Percentiles rank a stretch among this genome's conserved stretches.
phyloP scores from a whole-genome alignment of 805 yeast genomes.

The Candida silvicultrix region DNA sequence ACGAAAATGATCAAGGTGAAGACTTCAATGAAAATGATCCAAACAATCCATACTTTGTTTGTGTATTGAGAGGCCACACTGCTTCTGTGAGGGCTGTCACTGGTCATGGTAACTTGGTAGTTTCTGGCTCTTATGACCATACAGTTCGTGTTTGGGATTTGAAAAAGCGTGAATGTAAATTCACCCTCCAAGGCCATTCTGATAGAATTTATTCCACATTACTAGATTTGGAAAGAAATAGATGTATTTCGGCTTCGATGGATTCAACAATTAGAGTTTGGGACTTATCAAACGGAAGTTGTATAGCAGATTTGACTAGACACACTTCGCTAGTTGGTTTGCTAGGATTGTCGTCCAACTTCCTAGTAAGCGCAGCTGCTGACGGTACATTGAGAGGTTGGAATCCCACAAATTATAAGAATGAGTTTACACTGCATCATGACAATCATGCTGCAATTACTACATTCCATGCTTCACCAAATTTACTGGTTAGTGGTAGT shows the following conservation, averaged over 20 bases:
- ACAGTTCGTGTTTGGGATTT: constrained; percentile 92
- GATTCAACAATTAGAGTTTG: constrained; percentile 85
- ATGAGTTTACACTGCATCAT: constrained; percentile 59
- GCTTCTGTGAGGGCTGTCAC: constrained; percentile 82
- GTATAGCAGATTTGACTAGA: constrained; percentile 68
- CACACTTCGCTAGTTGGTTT: constrained; percentile 90
- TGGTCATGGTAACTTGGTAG: constrained; percentile 76
- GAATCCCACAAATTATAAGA: constrained; percentile 76
- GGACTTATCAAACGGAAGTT: constrained; percentile 76
- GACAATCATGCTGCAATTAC: constrained; percentile 87
- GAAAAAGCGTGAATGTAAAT: constrained; percentile 63
- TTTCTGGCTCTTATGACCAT: constrained; percentile 88
- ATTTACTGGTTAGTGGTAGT: constrained; percentile 82
- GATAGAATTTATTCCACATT: constrained; percentile 88
- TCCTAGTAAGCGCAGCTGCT: constrained; percentile 91
- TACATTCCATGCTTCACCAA: constrained; percentile 85
- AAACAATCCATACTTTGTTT: constrained; percentile 55
- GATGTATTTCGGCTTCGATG: constrained; percentile 89
- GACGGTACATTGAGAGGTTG: constrained; percentile 88
- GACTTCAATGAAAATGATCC: constrained; percentile 29
- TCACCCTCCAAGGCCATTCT: constrained; percentile 74
- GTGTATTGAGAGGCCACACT: constrained; percentile 68
- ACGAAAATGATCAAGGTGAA: constrained; percentile 23
- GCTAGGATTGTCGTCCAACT: constrained; percentile 67
- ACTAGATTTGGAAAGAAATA: constrained; percentile 63